Base-by-base conservation (phyloP, 2,329 filamentous ascomycete species). In the Dendrostoma leiphaemia region DNA sequence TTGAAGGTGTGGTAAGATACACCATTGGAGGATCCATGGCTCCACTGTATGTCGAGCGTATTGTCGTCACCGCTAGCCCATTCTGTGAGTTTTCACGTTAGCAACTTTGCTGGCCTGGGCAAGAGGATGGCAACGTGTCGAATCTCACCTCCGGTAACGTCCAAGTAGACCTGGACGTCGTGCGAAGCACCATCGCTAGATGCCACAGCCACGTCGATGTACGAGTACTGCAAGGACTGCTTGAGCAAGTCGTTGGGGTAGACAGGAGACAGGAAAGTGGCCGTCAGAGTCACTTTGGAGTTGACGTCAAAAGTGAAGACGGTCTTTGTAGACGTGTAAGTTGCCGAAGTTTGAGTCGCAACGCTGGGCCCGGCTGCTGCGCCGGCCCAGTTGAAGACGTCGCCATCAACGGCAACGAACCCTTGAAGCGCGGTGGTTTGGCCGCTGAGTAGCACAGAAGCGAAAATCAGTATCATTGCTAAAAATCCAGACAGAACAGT, bases 261-360 rank as follows among this genome's bases (percentile, higher is more conserved):
- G 15, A 91, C 76, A 0, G 88, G 86, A 0, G 86, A 89, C 44
- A 90, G 67, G 63, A 91, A 92, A 0, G 82, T 88, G 50, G 87
- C 78, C 17, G 79, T 88, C 74, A 92, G 74, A 52, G 79, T 71
- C 7, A 91, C 76, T 56, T 80, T 78, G 26, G 77, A 77, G 34
- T 68, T 83, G 13, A 87, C 83, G 59, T 84, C 76, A 72, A 90
- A 83, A 8, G 78, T 83, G 66, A 91, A 91, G 23, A 81, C 82
- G 62, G 85, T 90, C 64, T 77, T 80, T 4, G 88, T 91, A 0
- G 88, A 86, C 0, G 88, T 90, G 66, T 90, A 91, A 54, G 84
- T 78, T 64, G 84, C 84, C 0, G 80, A 74, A 2, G 76, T 80
- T 66, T 91, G 88, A 19, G 80, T 79, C 7, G 81, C 84, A 4